A percentile compares a stretch with the other conserved stretches of the same genome.
Evolutionary conservation across 1,284 basidiomycete species (phyloP).

Genomic region (Ceratobasidium papillatum): DNA sequence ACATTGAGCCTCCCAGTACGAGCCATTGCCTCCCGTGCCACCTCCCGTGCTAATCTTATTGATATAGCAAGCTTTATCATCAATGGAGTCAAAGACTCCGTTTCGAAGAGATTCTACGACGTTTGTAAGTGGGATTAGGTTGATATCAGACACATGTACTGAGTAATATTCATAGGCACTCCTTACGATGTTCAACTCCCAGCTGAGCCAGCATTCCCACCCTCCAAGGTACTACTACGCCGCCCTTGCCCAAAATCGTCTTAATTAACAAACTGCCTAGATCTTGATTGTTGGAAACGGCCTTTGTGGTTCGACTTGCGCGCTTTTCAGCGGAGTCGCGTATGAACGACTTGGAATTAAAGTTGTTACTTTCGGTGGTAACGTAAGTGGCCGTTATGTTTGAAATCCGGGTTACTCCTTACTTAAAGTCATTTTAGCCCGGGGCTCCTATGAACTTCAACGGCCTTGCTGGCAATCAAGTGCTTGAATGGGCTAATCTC

Average conservation of each 20-base stretch:
- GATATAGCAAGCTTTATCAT: background rate
- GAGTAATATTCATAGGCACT: background rate
- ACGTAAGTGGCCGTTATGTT: constrained; percentile 8
- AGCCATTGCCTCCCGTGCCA: too few species aligned
- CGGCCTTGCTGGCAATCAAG: constrained; percentile 74
- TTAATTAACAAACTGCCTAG: constrained; percentile 48
- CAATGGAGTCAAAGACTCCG: constrained; percentile 18
- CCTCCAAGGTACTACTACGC: constrained; percentile 55
- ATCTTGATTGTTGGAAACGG: constrained; percentile 55
- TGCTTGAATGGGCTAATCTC: constrained; percentile 68
- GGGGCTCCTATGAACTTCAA: constrained; percentile 64
- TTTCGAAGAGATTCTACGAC: constrained; percentile 49
- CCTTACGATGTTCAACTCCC: constrained; percentile 57
- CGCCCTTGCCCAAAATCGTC: background rate
- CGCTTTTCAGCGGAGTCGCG: constrained; percentile 71
- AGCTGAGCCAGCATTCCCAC: constrained; percentile 60
- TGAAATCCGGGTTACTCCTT: background rate
- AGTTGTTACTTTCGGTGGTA: constrained; percentile 68
- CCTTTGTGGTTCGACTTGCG: constrained; percentile 71
- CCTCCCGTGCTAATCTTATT: background rate
- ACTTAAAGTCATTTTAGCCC: constrained; percentile 48
- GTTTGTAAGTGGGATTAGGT: constrained; percentile 46
- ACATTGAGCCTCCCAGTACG: constrained; percentile 57
- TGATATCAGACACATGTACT: background rate
- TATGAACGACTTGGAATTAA: constrained; percentile 65